A percentile compares a stretch with the other conserved stretches of the same genome.
phyloP scores from a whole-genome alignment of 148 eudicot genomes.

The Amaranthus cruentus region DNA sequence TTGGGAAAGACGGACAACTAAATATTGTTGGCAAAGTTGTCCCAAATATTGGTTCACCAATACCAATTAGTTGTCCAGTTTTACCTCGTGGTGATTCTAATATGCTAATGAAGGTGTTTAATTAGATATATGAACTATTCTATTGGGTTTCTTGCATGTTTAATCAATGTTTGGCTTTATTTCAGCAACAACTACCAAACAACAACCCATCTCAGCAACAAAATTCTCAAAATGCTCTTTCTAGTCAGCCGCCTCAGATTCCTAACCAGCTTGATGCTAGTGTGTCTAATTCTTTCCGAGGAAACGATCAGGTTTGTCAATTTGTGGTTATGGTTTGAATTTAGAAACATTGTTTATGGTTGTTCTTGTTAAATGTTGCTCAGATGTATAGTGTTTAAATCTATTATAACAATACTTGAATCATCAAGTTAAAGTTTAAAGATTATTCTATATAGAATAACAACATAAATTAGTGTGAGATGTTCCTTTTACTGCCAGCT shows the following conservation, averaged over 20 bases:
- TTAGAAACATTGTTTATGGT: background rate
- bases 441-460: background rate
- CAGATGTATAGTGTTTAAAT: background rate
- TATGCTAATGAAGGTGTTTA: constrained; percentile 46
- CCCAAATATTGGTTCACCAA: constrained; percentile 57
- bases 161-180: constrained; percentile 3
- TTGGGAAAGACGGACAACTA: constrained; percentile 62
- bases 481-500: background rate
- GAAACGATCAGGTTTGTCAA: constrained; percentile 60
- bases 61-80: constrained; percentile 47
- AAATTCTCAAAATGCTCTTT: constrained; percentile 45
- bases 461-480: background rate
- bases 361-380: background rate
- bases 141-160: constrained; percentile 1
- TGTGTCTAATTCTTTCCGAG: constrained; percentile 54
- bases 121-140: constrained; percentile 9
- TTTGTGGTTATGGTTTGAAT: background rate
- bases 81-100: constrained; percentile 52
- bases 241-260: constrained; percentile 51
- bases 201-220: constrained; percentile 43
- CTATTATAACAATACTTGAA: background rate
- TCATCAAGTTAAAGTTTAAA: background rate
- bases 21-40: constrained; percentile 52
- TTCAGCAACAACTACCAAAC: constrained; percentile 49
- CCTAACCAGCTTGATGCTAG: constrained; percentile 48